Conservation (phyloP, 2,329 filamentous ascomycete species). For the Venturia asperata region DNA sequence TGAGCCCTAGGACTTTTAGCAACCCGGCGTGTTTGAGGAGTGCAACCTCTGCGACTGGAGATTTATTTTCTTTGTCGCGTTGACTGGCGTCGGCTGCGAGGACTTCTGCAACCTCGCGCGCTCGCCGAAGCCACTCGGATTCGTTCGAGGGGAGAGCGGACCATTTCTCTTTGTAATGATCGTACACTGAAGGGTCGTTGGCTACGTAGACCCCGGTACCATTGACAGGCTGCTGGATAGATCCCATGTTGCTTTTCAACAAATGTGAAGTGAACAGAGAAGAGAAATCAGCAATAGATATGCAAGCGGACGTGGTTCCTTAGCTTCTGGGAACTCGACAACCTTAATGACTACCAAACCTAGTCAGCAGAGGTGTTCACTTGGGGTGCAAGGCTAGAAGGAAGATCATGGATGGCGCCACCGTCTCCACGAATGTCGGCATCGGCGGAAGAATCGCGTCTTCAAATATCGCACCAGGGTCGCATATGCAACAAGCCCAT, state of each 20-base stretch:
- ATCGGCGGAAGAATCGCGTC: neutral
- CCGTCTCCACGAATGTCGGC: neutral
- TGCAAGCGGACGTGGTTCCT: neutral
- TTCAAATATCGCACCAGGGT: neutral
- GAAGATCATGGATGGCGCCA: neutral
- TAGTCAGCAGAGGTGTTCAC: neutral
- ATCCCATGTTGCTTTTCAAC: neutral
- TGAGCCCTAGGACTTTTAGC: constrained; percentile 44
- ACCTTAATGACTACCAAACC: neutral
- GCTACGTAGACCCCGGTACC: neutral
- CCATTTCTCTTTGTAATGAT: constrained; percentile 34
- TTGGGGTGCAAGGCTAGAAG: neutral
- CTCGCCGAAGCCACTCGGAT: constrained; percentile 43
- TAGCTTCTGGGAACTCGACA: neutral
- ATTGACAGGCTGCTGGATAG: neutral
- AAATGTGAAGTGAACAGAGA: neutral
- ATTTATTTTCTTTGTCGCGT: constrained; percentile 47
- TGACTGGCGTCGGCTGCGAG: constrained; percentile 42
- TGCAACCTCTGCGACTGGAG: constrained; percentile 44
- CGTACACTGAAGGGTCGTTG: constrained; percentile 36
- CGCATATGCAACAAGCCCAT: neutral
- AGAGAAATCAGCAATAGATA: neutral
- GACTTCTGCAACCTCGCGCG: constrained; percentile 44
- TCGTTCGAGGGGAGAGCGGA: constrained; percentile 34
- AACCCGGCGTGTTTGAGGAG: constrained; percentile 47